Percentiles rank a stretch among this genome's conserved stretches.
These are phyloP conservation scores for Aspergillus caelatus DNA, from an alignment of 2,329 filamentous ascomycete species.

Conservation along the genomic window DNA sequence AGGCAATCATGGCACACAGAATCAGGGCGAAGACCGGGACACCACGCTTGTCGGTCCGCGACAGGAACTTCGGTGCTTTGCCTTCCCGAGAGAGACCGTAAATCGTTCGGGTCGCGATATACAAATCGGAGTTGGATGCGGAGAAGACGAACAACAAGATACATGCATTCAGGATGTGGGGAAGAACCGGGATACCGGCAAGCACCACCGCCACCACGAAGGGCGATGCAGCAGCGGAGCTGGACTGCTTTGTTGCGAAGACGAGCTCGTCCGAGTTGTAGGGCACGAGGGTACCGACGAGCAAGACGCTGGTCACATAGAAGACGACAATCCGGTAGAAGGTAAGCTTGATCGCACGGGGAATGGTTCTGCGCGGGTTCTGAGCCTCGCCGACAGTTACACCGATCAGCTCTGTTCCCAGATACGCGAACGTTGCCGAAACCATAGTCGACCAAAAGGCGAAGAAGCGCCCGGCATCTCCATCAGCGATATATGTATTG, in stretches of 20 bases:
- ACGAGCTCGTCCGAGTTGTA: conserved; percentile 65
- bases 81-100: conserved; percentile 73
- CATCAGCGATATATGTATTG: conserved; percentile 49
- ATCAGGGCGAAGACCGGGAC: conserved; percentile 70
- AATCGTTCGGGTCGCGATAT: conserved; percentile 73
- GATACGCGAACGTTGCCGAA: conserved; percentile 76
- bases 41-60: conserved; percentile 69
- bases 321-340: conserved; percentile 83
- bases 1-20: conserved; percentile 62
- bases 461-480: conserved; percentile 57
- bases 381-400: conserved; percentile 79
- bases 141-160: conserved; percentile 77
- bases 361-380: conserved; percentile 76
- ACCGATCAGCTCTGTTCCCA: conserved; percentile 76
- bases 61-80: conserved; percentile 72
- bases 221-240: conserved; percentile 65
- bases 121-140: conserved; percentile 76
- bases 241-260: conserved; percentile 50
- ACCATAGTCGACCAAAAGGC: conserved; percentile 73
- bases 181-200: conserved; percentile 64
- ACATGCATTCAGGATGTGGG: conserved; percentile 71
- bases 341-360: conserved; percentile 75
- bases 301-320: conserved; percentile 73
- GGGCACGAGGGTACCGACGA: conserved; percentile 76
- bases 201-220: conserved; percentile 74